phyloP scores from a whole-genome alignment of 192 early-diverging fungal genomes.

The Backusella sp. region DNA sequence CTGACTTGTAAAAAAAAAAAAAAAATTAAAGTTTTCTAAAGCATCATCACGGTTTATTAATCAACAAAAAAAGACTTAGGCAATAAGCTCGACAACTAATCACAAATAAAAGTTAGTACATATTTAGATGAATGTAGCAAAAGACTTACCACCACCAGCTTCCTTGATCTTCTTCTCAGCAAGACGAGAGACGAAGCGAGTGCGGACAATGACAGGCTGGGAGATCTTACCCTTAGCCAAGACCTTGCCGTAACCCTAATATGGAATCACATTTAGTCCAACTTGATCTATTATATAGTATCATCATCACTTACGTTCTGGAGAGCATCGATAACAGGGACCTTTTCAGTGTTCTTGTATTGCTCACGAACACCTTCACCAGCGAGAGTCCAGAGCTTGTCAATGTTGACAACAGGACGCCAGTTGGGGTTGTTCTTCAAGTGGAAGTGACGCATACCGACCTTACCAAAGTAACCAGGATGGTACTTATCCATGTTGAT shows the following conservation, averaged over 20 bases:
- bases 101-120: not conserved
- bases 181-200: slow-evolving; percentile 84
- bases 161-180: slow-evolving; percentile 99
- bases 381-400: slow-evolving; percentile 92
- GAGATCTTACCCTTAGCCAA: slow-evolving; percentile 92
- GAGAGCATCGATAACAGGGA: slow-evolving; percentile 91
- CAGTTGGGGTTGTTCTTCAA: slow-evolving; percentile 87
- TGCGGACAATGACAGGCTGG: slow-evolving; percentile 94
- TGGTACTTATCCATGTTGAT: slow-evolving; percentile 99
- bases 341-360: slow-evolving; percentile 82
- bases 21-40: not conserved
- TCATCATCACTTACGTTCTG: slow-evolving; percentile 38
- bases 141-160: slow-evolving; percentile 76
- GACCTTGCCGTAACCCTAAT: slow-evolving; percentile 92
- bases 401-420: slow-evolving; percentile 89
- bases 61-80: slow-evolving; percentile 38
- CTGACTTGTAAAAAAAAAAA: not conserved
- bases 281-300: too few relatives aligned
- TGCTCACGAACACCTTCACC: slow-evolving; percentile 81
- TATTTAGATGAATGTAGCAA: not conserved
- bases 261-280: not conserved
- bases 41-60: slow-evolving; percentile 1
- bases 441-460: slow-evolving; percentile 99
- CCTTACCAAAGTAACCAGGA: slow-evolving; percentile 99
- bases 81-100: slow-evolving; percentile 54